These are phyloP conservation scores for Monosporascus cannonballus DNA, from an alignment of 2,329 filamentous ascomycete species.

Conservation along the genomic window DNA sequence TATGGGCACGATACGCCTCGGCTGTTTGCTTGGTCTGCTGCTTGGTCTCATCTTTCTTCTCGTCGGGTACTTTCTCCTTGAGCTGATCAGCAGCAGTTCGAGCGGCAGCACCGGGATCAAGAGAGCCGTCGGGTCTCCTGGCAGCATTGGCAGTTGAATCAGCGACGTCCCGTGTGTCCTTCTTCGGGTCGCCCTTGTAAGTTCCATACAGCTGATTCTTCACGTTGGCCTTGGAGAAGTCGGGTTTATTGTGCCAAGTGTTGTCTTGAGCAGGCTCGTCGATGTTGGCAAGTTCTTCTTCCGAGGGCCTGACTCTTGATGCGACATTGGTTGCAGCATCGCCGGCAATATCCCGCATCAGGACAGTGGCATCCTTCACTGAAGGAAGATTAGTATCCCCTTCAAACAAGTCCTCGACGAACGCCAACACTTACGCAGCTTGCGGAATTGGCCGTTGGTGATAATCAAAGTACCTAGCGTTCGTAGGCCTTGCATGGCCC, in stretches of 20 bases:
- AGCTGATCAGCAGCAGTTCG: constrained; percentile 41
- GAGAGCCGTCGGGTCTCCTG: constrained; percentile 19
- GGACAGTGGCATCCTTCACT: constrained; percentile 72
- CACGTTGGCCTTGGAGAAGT: constrained; percentile 64
- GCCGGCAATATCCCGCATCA: constrained; percentile 85
- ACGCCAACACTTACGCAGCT: constrained; percentile 60
- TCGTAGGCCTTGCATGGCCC: constrained; percentile 77
- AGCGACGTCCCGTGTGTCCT: constrained; percentile 56
- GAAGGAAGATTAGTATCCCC: background rate
- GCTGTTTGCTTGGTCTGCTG: constrained; percentile 36
- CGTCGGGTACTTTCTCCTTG: constrained; percentile 59
- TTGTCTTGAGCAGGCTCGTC: constrained; percentile 85
- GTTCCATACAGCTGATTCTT: constrained; percentile 61
- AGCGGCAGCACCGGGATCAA: constrained; percentile 23
- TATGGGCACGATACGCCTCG: constrained; percentile 31
- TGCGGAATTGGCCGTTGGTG: constrained; percentile 94
- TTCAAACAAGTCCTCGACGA: background rate
- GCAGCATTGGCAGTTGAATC: constrained; percentile 40
- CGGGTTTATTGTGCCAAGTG: constrained; percentile 84
- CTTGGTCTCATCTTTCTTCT: constrained; percentile 49
- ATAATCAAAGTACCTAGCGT: constrained; percentile 85
- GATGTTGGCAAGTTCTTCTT: constrained; percentile 70
- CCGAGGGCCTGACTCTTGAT: constrained; percentile 65
- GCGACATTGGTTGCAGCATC: constrained; percentile 82
- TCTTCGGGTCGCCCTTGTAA: constrained; percentile 47